phyloP scores from a whole-genome alignment of 352 stramenopile species.

The Achlya hypogyna region DNA sequence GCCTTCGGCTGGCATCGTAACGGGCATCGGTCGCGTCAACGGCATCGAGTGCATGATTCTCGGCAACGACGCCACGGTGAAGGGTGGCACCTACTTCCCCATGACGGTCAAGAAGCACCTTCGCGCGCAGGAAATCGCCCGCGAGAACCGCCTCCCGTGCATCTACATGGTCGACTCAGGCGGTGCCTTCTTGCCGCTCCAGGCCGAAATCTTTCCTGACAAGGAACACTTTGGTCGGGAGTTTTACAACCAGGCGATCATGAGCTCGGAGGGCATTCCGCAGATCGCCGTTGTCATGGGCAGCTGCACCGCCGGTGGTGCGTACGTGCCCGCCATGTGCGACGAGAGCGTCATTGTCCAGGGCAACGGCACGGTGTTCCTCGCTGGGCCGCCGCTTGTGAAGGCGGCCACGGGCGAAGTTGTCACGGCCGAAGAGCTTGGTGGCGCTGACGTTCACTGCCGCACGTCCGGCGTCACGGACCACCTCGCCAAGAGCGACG shows the following conservation, averaged over 20 bases:
- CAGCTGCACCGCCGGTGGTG: slow-evolving; percentile 94
- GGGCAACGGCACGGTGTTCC: slow-evolving; percentile 95
- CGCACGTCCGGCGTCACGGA: slow-evolving; percentile 92
- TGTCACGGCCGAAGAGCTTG: slow-evolving; percentile 92
- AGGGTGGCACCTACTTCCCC: slow-evolving; percentile 97
- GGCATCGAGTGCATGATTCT: slow-evolving; percentile 94
- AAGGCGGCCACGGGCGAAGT: slow-evolving; percentile 97
- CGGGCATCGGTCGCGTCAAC: slow-evolving; percentile 78
- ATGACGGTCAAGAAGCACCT: slow-evolving; percentile 98
- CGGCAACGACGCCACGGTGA: slow-evolving; percentile 98
- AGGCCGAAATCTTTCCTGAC: slow-evolving; percentile 97
- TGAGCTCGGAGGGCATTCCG: slow-evolving; percentile 90
- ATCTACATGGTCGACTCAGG: slow-evolving; percentile 95
- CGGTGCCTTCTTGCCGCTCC: slow-evolving; percentile 92
- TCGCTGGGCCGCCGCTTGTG: slow-evolving; percentile 95
- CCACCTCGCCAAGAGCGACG: slow-evolving; percentile 94
- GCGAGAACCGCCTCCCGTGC: slow-evolving; percentile 93
- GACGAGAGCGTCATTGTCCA: slow-evolving; percentile 97
- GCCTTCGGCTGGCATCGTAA: slow-evolving; percentile 82
- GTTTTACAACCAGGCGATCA: slow-evolving; percentile 98
- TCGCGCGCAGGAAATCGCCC: slow-evolving; percentile 92
- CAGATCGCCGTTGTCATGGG: slow-evolving; percentile 98
- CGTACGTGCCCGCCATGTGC: slow-evolving; percentile 96
- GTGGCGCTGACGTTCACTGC: slow-evolving; percentile 88
- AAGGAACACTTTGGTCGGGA: slow-evolving; percentile 95